A percentile compares a stretch with the other conserved stretches of the same genome.
These are phyloP conservation scores for Bacterosira constricta DNA, from an alignment of 108 stramenopile species.

Conservation along the genomic window DNA sequence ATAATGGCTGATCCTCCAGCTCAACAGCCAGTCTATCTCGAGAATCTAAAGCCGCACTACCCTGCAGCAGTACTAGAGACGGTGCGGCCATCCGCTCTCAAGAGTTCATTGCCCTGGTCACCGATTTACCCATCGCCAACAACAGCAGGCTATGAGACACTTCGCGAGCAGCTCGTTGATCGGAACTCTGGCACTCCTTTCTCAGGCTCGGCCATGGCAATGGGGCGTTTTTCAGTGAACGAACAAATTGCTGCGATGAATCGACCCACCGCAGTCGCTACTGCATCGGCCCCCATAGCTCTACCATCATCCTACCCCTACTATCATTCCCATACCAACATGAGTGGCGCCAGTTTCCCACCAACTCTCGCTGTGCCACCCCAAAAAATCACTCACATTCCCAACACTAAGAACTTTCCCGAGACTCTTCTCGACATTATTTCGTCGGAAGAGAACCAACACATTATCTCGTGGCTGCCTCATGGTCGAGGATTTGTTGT, in stretches of 20 bases:
- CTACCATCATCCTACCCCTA: background rate
- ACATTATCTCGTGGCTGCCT: slow-evolving; percentile 39
- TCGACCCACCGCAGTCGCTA: background rate
- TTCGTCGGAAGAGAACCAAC: background rate
- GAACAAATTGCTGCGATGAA: background rate
- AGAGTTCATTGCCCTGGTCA: no score
- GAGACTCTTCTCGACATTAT: background rate
- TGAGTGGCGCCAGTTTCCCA: background rate
- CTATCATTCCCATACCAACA: background rate
- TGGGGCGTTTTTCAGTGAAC: background rate
- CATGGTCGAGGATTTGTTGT: slow-evolving; percentile 38
- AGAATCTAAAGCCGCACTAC: no score
- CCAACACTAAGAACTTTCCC: background rate
- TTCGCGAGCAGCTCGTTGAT: no score
- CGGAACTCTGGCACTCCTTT: no score
- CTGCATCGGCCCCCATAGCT: background rate
- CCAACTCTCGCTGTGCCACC: background rate
- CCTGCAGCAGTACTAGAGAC: no score
- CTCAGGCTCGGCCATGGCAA: no score
- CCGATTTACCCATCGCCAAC: no score
- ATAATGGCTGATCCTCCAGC: no score
- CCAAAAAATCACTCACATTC: background rate
- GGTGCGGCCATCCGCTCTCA: no score
- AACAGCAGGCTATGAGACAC: no score
- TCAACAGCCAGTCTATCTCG: no score